Conservation (phyloP, 2,329 filamentous ascomycete genomes). For the Rosellinia necatrix region DNA sequence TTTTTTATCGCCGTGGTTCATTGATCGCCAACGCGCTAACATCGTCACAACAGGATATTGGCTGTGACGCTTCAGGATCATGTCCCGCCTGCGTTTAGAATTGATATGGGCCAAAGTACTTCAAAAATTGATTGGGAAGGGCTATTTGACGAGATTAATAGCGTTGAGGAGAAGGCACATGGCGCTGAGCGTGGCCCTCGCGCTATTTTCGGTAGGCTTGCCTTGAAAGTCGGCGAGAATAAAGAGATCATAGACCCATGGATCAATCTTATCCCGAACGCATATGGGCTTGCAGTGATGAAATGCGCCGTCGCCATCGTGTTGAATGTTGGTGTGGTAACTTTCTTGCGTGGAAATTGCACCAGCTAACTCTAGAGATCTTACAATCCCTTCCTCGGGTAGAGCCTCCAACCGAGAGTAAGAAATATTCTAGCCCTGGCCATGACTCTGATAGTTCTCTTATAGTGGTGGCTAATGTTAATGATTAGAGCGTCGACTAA, state of each 20-base stretch:
- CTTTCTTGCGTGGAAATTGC: not conserved
- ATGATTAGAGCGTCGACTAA: constrained; percentile 1
- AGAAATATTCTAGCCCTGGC: not conserved
- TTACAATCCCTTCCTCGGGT: not conserved
- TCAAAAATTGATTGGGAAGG: not conserved
- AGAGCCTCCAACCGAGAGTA: not conserved
- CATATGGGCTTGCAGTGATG: constrained; percentile 2
- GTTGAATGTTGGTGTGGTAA: not conserved
- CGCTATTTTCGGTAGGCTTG: not conserved
- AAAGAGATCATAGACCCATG: constrained; percentile 5
- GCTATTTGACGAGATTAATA: constrained; percentile 1
- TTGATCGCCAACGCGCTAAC: not conserved
- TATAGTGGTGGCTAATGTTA: not conserved
- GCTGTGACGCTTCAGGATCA: not conserved
- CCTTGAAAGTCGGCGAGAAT: not conserved
- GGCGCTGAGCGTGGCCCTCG: not conserved
- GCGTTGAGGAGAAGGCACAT: constrained; percentile 1
- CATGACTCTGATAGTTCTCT: not conserved
- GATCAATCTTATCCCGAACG: not conserved
- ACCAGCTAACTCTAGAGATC: not conserved
- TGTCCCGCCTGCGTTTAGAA: not conserved
- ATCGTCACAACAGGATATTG: not conserved
- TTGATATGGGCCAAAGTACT: not conserved
- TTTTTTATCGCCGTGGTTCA: not conserved
- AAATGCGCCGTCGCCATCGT: constrained; percentile 5